Percentiles rank a stretch among this genome's conserved stretches.
Conservation (phyloP, 179 eudicot genomes). For the Camellia oleifera region DNA sequence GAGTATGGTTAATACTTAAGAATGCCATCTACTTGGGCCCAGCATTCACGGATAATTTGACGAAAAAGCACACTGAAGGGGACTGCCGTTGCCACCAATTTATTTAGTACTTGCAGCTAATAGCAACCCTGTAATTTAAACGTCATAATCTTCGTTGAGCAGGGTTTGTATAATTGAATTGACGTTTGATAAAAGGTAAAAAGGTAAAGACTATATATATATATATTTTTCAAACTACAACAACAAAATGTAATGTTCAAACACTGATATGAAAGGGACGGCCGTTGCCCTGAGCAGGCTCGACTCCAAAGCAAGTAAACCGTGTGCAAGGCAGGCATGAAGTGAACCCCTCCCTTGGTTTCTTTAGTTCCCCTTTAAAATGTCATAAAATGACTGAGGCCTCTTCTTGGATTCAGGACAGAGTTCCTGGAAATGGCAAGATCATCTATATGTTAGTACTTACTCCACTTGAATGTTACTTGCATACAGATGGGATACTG, state of each 20-base stretch:
- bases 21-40: too few species aligned
- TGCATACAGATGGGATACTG: background rate
- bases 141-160: background rate
- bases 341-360: background rate
- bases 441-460: background rate
- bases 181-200: background rate
- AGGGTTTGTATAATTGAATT: background rate
- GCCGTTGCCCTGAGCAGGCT: too few species aligned
- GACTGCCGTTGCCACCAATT: too few species aligned
- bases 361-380: slow-evolving; percentile 53
- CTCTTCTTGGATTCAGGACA: slow-evolving; percentile 58
- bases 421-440: slow-evolving; percentile 43
- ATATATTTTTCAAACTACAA: background rate
- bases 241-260: background rate
- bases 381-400: slow-evolving; percentile 70
- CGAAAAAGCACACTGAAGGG: too few species aligned
- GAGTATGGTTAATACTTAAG: too few species aligned
- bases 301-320: slow-evolving; percentile 1
- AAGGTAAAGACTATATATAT: too few species aligned
- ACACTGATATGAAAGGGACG: background rate
- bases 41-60: too few species aligned
- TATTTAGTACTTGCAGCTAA: too few species aligned
- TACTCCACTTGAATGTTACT: background rate
- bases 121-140: too few species aligned
- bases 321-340: background rate